Conservation (phyloP, 1,284 basidiomycete species). For the Phellopilus nigrolimitatus region DNA sequence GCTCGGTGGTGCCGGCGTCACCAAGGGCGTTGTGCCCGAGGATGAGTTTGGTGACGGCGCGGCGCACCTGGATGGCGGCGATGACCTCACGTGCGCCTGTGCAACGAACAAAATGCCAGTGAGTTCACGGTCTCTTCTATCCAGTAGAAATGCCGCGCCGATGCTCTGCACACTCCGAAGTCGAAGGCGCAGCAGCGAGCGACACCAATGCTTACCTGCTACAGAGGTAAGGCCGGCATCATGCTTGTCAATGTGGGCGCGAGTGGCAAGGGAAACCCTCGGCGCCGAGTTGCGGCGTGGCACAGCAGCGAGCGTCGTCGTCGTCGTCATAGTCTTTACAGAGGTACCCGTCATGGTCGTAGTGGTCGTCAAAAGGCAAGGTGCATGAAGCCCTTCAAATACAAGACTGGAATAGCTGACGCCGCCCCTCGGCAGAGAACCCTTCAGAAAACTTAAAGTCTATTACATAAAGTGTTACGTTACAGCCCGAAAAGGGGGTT, state of each 20-base stretch:
- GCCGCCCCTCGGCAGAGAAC: neutral
- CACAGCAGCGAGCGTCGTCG: slow-evolving; percentile 8
- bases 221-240: slow-evolving; percentile 16
- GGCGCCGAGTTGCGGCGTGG: slow-evolving; percentile 19
- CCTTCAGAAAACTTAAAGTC: neutral
- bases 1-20: slow-evolving; percentile 49
- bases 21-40: slow-evolving; percentile 55
- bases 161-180: neutral
- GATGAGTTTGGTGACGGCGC: slow-evolving; percentile 44
- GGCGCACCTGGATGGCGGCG: slow-evolving; percentile 37
- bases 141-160: no score
- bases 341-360: neutral
- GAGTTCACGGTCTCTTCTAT: neutral
- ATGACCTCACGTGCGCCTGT: slow-evolving; percentile 51
- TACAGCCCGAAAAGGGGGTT: no score
- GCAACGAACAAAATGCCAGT: neutral
- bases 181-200: neutral
- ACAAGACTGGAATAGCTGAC: neutral
- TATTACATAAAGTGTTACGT: no score
- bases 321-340: neutral
- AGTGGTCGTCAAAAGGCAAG: neutral
- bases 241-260: slow-evolving; percentile 18
- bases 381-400: neutral
- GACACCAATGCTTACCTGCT: slow-evolving; percentile 3
- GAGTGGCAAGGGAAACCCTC: slow-evolving; percentile 9